Evolutionary conservation across 495 filamentous ascomycete species (phyloP).

Genomic region (Penicillium tannophilum): DNA sequence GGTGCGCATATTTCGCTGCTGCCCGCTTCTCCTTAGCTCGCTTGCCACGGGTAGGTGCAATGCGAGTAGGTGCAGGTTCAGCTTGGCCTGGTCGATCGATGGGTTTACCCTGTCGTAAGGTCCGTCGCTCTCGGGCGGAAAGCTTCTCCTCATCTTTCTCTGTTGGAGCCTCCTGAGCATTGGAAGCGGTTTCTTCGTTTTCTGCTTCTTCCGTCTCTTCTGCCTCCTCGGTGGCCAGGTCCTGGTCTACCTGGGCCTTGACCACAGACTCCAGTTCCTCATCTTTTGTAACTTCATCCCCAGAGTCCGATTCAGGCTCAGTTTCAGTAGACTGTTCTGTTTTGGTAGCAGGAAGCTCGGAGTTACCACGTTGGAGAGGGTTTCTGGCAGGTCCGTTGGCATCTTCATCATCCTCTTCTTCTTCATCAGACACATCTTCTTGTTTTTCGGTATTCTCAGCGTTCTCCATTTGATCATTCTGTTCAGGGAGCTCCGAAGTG

Average conservation of each 20-base stretch:
- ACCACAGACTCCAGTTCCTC: constrained; percentile 24
- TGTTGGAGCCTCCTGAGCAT: constrained; percentile 21
- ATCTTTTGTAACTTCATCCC: constrained; percentile 30
- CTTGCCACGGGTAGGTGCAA: constrained; percentile 70
- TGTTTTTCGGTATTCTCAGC: constrained; percentile 16
- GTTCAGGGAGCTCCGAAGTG: constrained; percentile 6
- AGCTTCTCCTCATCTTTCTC: constrained; percentile 42
- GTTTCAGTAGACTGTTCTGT: constrained; percentile 32
- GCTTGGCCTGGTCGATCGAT: constrained; percentile 23
- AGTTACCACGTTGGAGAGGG: constrained; percentile 34
- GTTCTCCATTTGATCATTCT: constrained; percentile 8
- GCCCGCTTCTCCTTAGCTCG: constrained; percentile 83
- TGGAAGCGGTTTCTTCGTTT: constrained; percentile 17
- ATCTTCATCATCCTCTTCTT: constrained; percentile 29
- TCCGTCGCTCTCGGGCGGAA: constrained; percentile 52
- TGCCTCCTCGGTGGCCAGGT: constrained; percentile 17
- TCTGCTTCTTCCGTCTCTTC: constrained; percentile 17
- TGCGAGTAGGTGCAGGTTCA: constrained; percentile 21
- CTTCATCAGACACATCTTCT: constrained; percentile 30
- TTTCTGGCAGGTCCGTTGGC: constrained; percentile 25
- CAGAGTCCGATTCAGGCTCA: constrained; percentile 32
- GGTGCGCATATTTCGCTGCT: constrained; percentile 86
- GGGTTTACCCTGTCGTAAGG: constrained; percentile 49
- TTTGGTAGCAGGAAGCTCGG: constrained; percentile 29
- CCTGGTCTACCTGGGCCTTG: constrained; percentile 20